Percentiles rank a stretch among this genome's conserved stretches.
These are phyloP conservation scores for Vitis hybrid DNA, from an alignment of 177 flowering plant species.

Conservation along the genomic window DNA sequence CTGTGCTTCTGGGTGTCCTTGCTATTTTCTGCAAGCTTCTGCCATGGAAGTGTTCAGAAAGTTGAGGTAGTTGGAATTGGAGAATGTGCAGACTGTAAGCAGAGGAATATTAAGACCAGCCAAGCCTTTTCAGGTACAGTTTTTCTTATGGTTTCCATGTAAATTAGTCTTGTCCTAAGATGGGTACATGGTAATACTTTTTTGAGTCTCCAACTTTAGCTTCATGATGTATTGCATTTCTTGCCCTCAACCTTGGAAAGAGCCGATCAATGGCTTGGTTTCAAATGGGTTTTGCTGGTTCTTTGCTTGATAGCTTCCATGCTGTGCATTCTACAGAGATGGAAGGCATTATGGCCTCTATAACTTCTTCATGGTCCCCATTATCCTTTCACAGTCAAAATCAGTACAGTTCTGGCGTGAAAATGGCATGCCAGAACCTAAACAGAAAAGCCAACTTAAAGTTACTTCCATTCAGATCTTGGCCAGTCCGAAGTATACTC, in stretches of 20 bases:
- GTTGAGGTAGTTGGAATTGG: slow-evolving; percentile 65
- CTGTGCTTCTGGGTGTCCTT: slow-evolving; percentile 36
- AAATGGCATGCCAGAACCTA: too few species aligned
- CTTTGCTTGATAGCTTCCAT: background rate
- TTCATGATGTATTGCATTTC: background rate
- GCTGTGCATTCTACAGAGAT: background rate
- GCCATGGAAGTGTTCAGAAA: slow-evolving; percentile 31
- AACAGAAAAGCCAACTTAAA: too few species aligned
- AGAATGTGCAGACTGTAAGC: slow-evolving; percentile 67
- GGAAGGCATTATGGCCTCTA: too few species aligned
- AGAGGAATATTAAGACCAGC: slow-evolving; percentile 40
- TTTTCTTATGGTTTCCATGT: background rate
- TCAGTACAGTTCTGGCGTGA: too few species aligned
- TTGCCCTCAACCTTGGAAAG: background rate
- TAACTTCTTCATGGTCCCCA: too few species aligned
- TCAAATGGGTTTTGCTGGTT: background rate
- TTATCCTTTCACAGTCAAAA: too few species aligned
- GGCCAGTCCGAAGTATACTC: too few species aligned
- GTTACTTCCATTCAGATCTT: too few species aligned
- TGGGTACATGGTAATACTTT: background rate
- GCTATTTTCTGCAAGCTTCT: slow-evolving; percentile 26
- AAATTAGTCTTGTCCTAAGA: too few species aligned
- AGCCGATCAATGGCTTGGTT: background rate
- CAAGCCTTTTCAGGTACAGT: slow-evolving; percentile 69
- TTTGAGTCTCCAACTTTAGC: too few species aligned